Base-by-base conservation (phyloP, 2,329 filamentous ascomycete species). In the Nothopassalora personata region DNA sequence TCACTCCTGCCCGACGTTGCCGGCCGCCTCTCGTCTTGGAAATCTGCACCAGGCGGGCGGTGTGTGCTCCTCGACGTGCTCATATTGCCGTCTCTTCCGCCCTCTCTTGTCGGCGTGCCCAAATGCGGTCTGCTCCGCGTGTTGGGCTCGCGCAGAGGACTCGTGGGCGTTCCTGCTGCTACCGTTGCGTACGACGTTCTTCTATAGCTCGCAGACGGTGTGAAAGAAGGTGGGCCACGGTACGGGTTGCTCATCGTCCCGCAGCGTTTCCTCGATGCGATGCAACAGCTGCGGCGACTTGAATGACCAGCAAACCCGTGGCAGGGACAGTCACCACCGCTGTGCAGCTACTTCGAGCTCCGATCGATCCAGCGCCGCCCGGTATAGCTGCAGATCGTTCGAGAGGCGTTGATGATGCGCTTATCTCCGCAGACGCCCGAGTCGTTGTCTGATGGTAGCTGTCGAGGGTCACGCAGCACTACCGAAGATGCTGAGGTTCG, bases 171-270 rank as follows among this genome's bases (percentile, higher is more conserved):
- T 23, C 56, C 56, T 10, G 56, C 51, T 15, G 56, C 56, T 43
- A 58, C 56, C 5, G 45, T 54, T 18, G 56, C 56, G 45, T 58
- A 58, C 9, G 56, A 58, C 13, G 56, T 51, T 9, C 56, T 30
- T 23, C 50, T 45, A 45, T 54, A 51, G 49, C 49, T 51, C 28
- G n/a, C 23, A 19, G 49, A 51, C 3, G 49, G 49, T 33, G 49
- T 51, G 49, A 51, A 51, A 31, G 49, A 34, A 5, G 49, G 49
- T 19, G 49, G 49, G 7, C 30, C 30, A 13, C 49, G 18, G 53
- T 46, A 30, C 11, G 45, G 33, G 23, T 56, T 52, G 56, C 56
- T 58, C 56, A 58, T 58, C 18, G 39, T 58, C 56, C 50, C 15
- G 56, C 51, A 43, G 34, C 18, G 8, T 43, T 18, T 18, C 15